Percentiles rank a stretch among this genome's conserved stretches.
Conservation (phyloP, 805 yeast species). For the Candida palmyrensis region DNA sequence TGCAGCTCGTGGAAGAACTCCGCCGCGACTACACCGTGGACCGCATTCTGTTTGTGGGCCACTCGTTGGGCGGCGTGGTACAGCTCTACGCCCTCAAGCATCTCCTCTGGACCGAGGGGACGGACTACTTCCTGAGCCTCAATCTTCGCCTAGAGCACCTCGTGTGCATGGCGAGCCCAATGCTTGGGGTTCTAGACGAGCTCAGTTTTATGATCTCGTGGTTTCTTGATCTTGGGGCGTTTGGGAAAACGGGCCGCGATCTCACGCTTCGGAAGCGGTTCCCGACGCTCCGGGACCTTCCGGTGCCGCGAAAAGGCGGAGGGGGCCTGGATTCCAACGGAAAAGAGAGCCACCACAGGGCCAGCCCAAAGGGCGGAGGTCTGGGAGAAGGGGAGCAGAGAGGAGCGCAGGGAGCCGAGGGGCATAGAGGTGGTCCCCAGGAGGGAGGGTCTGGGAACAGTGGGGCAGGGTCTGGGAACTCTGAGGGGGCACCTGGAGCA, state of each 20-base stretch:
- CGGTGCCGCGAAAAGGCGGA: no score
- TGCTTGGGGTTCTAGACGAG: conserved; percentile 38
- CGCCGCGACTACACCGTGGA: conserved; percentile 13
- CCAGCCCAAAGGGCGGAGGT: no score
- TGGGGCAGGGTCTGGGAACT: no score
- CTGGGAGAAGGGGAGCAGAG: no score
- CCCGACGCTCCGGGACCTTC: conserved; percentile 19
- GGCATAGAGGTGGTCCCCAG: no score
- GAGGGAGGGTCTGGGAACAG: no score
- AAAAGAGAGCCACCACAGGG: conserved; percentile 8
- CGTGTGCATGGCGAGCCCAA: conserved; percentile 38
- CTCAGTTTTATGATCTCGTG: conserved; percentile 34
- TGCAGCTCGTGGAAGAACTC: conserved; percentile 20
- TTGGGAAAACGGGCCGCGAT: conserved; percentile 43
- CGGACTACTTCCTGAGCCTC: conserved; percentile 22
- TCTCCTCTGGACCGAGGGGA: conserved; percentile 26
- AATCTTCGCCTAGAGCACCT: conserved; percentile 27
- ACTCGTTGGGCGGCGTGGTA: conserved; percentile 39
- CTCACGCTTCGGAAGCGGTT: conserved; percentile 31
- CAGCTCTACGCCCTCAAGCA: conserved; percentile 38
- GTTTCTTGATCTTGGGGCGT: conserved; percentile 39
- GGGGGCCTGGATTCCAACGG: no score
- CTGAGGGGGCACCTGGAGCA: no score
- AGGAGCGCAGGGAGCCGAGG: no score
- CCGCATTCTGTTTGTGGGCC: conserved; percentile 38